A percentile compares a stretch with the other conserved stretches of the same genome.
These are phyloP conservation scores for Acacia confusa DNA, from an alignment of 306 rosid species.

Conservation along the genomic window DNA sequence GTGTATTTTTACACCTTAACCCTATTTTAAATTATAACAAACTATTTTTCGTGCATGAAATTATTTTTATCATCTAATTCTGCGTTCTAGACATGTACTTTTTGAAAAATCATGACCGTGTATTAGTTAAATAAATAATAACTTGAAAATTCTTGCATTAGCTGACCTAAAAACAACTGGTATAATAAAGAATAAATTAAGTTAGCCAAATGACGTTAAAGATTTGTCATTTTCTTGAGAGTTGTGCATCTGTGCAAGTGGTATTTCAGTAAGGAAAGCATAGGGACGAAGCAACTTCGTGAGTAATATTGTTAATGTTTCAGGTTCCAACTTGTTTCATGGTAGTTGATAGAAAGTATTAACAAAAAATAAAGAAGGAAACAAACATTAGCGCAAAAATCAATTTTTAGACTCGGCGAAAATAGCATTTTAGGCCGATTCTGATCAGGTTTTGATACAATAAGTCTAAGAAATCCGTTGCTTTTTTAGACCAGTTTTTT, in stretches of 20 bases:
- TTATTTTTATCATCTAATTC: too few species aligned
- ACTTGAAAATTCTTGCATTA: background rate
- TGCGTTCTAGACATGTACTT: background rate
- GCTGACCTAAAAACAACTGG: background rate
- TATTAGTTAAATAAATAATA: background rate
- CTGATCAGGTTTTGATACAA: too few species aligned
- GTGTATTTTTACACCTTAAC: too few species aligned
- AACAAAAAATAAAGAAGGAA: background rate
- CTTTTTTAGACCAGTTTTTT: too few species aligned
- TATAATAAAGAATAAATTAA: background rate
- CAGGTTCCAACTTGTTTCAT: conserved; percentile 6
- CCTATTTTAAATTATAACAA: too few species aligned
- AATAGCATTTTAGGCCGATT: too few species aligned
- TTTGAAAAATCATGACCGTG: background rate
- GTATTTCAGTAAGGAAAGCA: background rate
- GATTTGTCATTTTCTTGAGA: background rate
- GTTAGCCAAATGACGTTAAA: background rate
- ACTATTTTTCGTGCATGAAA: background rate
- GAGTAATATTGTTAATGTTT: conserved; percentile 1
- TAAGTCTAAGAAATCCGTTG: too few species aligned
- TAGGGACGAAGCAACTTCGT: background rate
- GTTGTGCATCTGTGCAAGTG: background rate
- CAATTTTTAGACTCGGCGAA: too few species aligned
- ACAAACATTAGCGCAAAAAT: background rate
- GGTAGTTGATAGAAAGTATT: background rate